Evolutionary conservation across 108 stramenopile species (phyloP), one percentile per base, ranked within the genome.

Genomic region (Pseudonitzschia delicatissima): DNA sequence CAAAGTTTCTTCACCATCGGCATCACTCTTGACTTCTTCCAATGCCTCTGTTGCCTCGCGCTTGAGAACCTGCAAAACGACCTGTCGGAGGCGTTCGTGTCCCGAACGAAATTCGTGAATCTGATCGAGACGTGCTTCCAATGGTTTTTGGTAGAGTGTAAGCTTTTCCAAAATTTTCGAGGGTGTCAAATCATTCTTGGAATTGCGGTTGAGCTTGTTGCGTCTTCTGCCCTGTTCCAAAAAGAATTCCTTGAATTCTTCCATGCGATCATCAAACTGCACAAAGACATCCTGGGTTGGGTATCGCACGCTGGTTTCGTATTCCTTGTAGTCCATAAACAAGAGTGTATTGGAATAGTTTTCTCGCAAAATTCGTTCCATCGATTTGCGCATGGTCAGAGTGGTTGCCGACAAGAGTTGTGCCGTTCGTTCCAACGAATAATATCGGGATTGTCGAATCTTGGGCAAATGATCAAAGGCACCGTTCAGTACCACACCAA

Each of bases 401-500:
- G 94, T 93, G 8, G 90, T 80, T 28, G 87, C 87, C 79, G 94
- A 87, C 28, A 96, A 67, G 29, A 98, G 79, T 44, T 86, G 66
- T 9, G 87, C 88, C 26, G 83, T 76, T 27, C 95, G 69, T 52
- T 84, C 86, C 52, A 94, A 78, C 32, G 83, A 84, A 72, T 98
- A 98, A 62, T 81, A 89, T n/a, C 87, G 84, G 9, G 81, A 81
- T 67, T 79, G 67, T 21, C 96, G 79, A 17, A 96, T 75, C 82
- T 94, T 97, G 21, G 79, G 80, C n/a, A 96, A 66, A 68, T 88
- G 81, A 66, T 87, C 85, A 74, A 97, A 95, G 17, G 92, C 68
- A 4, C 64, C 64, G 47, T 87, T 84, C 27, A 90, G 53, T 2
- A 87, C 79, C 13, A 49, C 45, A 0, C 76, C 74, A 37, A 95